Evolutionary conservation across 495 filamentous ascomycete species (phyloP).

Genomic region (Viridothelium virens): DNA sequence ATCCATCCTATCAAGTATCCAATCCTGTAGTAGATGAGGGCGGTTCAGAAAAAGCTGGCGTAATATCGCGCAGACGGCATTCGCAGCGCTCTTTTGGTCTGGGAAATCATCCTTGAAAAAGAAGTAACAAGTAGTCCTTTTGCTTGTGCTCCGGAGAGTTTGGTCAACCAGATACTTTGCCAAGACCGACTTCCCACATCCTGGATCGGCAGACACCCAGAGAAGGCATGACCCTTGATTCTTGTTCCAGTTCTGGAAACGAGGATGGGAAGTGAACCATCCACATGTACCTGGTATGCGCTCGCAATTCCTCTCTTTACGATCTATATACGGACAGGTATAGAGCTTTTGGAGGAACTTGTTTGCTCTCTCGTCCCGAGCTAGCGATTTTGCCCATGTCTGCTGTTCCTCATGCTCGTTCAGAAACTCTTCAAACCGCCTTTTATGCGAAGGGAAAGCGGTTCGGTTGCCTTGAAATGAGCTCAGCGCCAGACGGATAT

Average conservation of each 20-base stretch:
- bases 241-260: conserved; percentile 34
- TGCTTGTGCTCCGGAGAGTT: conserved; percentile 22
- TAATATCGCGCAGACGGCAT: conserved; percentile 41
- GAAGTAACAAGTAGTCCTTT: conserved; percentile 42
- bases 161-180: conserved; percentile 41
- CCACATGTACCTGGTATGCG: conserved; percentile 37
- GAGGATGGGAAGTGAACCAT: conserved; percentile 36
- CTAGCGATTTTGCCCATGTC: not conserved
- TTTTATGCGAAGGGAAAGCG: not conserved
- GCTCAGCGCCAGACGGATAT: not conserved
- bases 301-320: conserved; percentile 27
- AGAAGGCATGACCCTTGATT: conserved; percentile 29
- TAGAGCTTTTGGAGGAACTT: not conserved
- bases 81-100: conserved; percentile 37
- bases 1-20: conserved; percentile 28
- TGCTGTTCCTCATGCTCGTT: not conserved
- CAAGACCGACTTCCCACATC: conserved; percentile 50
- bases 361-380: not conserved
- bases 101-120: conserved; percentile 51
- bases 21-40: conserved; percentile 29
- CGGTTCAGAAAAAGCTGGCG: conserved; percentile 41
- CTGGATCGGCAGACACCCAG: conserved; percentile 48
- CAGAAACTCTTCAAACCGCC: not conserved
- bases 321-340: conserved; percentile 32
- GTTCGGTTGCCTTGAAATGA: not conserved